Evolutionary conservation across 139 green algal genomes (phyloP), one percentile per base, ranked within the genome.

Genomic region (Volvox reticuliferus): DNA sequence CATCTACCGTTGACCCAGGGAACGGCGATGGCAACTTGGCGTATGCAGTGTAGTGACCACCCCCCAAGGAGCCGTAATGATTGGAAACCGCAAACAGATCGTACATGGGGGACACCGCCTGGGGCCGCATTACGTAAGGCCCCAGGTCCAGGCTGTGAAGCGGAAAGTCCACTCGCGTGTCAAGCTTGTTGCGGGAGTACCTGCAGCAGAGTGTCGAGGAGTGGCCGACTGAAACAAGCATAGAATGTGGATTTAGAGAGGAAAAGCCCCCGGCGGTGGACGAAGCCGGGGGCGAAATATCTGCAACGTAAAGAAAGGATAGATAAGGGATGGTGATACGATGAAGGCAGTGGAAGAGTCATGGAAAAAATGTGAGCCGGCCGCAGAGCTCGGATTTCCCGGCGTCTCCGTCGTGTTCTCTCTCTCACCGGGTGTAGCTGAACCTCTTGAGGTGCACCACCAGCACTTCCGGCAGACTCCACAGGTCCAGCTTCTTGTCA

Each of bases 381-480:
- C 44, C 44, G 5, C 44, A 55, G 44, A 55, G 44, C 5, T 55
- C 44, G n/a, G n/a, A n/a, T n/a, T n/a, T n/a, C n/a, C n/a, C n/a
- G 44, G 44, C 44, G 44, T 55, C 44, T 55, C 44, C 9, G 44
- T 55, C 44, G 44, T 55, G n/a, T 55, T 55, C 44, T 55, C 44
- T 36, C 67, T 30, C 79, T 86, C 55, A 95, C 82, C 96, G 91
- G 14, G 94, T 96, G 93, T 98, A 98, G 71, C 92, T 96, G 93
- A 99, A 99, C 87, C 98, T 95, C 93, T 99, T 99, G 32, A 99
- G 92, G 94, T 99, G 98, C 67, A 99, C 95, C 33, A 99, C 96
- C 50, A 99, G 93, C 82, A 99, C 95, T 82, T 99, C 96, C 0
- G 98, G 98, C 87, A 98, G 89, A 24, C 85, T 88, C 97, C 97